A percentile compares a stretch with the other conserved stretches of the same genome.
These are phyloP conservation scores for Picochlorum sp. DNA, from an alignment of 139 green algal species.

Conservation along the genomic window DNA sequence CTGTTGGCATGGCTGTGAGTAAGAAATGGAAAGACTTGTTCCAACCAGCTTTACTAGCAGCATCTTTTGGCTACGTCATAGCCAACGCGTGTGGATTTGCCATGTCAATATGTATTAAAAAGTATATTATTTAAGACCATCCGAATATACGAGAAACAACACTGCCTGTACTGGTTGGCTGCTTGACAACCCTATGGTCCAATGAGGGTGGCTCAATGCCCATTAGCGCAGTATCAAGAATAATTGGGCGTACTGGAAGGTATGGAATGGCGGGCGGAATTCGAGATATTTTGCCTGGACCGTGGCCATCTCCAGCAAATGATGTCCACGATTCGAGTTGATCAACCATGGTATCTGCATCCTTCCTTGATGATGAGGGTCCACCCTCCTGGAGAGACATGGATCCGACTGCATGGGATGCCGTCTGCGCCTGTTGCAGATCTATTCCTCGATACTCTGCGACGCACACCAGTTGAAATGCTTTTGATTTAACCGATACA, in stretches of 20 bases:
- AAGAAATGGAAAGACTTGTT: constrained; percentile 59
- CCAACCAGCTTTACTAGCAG: constrained; percentile 54
- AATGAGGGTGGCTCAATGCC: constrained; percentile 53
- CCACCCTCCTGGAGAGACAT: constrained; percentile 25
- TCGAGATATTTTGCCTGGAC: constrained; percentile 6
- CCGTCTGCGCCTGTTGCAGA: constrained; percentile 11
- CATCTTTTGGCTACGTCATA: constrained; percentile 49
- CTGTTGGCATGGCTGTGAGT: constrained; percentile 54
- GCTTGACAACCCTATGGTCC: constrained; percentile 38
- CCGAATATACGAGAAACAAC: constrained; percentile 32
- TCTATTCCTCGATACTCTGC: constrained; percentile 22
- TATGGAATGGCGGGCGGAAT: constrained; percentile 40
- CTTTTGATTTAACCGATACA: constrained; percentile 12
- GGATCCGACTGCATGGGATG: constrained; percentile 23
- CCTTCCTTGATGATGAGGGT: neutral
- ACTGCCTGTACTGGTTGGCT: constrained; percentile 7
- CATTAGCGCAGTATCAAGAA: constrained; percentile 70
- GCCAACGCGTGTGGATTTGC: constrained; percentile 32
- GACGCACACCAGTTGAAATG: constrained; percentile 24
- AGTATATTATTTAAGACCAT: constrained; percentile 10
- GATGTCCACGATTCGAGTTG: constrained; percentile 41
- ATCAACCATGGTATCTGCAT: constrained; percentile 40
- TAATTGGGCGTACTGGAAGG: constrained; percentile 63
- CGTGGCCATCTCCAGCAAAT: constrained; percentile 15
- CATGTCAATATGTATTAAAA: neutral